phyloP scores from a whole-genome alignment of 805 yeast genomes.

The Yamadazyma endophytica region DNA sequence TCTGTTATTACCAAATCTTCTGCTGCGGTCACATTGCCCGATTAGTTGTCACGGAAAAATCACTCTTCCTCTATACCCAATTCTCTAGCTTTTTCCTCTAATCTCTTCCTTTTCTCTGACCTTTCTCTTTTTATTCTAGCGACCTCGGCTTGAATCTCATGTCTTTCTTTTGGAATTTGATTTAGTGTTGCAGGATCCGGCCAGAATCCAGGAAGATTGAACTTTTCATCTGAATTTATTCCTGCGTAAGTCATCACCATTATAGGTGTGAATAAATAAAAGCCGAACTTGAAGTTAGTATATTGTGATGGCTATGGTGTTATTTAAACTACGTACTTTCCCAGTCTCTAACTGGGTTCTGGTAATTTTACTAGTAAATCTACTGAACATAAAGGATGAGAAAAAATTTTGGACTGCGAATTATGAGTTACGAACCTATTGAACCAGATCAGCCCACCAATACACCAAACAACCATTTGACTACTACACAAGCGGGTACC shows the following conservation, averaged over 20 bases:
- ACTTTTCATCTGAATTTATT: slow-evolving; percentile 80
- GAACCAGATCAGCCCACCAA: slow-evolving; percentile 19
- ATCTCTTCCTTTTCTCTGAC: slow-evolving; percentile 62
- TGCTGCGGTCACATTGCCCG: neutral
- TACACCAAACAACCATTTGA: too few relatives aligned
- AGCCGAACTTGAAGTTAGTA: slow-evolving; percentile 50
- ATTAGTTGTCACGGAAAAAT: too few relatives aligned
- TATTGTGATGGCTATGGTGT: too few relatives aligned
- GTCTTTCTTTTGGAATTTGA: slow-evolving; percentile 88
- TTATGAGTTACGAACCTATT: slow-evolving; percentile 13
- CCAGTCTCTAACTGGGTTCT: slow-evolving; percentile 42
- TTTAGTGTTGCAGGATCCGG: slow-evolving; percentile 92
- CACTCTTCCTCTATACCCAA: slow-evolving; percentile 62
- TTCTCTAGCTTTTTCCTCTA: slow-evolving; percentile 67
- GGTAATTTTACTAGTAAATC: slow-evolving; percentile 32
- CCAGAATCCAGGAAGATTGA: slow-evolving; percentile 93
- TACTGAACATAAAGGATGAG: slow-evolving; percentile 17
- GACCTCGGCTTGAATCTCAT: slow-evolving; percentile 85
- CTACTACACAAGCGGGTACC: too few relatives aligned
- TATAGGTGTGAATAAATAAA: slow-evolving; percentile 82
- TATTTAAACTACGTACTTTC: slow-evolving; percentile 30
- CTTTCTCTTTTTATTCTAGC: slow-evolving; percentile 82
- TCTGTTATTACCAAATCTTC: neutral
- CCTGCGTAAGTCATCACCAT: slow-evolving; percentile 93
- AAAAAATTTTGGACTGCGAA: neutral